Conservation (phyloP, 1,139 yeast genomes). For the Kluyveromyces marxianus region DNA sequence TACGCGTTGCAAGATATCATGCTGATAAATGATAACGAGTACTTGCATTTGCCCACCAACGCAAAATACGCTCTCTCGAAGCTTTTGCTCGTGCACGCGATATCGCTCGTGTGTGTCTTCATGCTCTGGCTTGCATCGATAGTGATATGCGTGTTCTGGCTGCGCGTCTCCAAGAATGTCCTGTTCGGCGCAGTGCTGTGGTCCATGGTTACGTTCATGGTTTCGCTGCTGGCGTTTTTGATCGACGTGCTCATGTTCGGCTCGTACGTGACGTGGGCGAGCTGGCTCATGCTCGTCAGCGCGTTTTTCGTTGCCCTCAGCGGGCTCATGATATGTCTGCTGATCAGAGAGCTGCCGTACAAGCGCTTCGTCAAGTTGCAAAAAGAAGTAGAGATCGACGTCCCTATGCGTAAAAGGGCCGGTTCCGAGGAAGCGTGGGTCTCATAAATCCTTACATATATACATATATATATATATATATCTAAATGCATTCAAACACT, state of each 20-base stretch:
- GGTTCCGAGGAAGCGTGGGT: background rate
- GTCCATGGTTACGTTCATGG: slow-evolving; percentile 32
- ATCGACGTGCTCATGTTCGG: slow-evolving; percentile 49
- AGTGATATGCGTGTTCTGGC: slow-evolving; percentile 22
- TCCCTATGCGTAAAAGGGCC: background rate
- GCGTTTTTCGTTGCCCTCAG: slow-evolving; percentile 39
- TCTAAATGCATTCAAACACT: slow-evolving; percentile 7
- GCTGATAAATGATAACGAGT: slow-evolving; percentile 24
- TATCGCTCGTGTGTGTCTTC: slow-evolving; percentile 59
- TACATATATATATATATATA: background rate
- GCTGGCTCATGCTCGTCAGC: slow-evolving; percentile 60
- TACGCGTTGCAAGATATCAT: slow-evolving; percentile 31
- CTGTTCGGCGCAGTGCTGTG: background rate
- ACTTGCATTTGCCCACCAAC: slow-evolving; percentile 45
- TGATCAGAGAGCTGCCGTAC: slow-evolving; percentile 2
- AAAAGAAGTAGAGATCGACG: background rate
- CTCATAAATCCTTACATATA: background rate
- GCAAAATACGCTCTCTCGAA: slow-evolving; percentile 65
- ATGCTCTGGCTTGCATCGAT: slow-evolving; percentile 37
- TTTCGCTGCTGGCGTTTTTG: slow-evolving; percentile 46
- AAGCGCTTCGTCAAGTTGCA: background rate
- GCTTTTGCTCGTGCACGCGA: slow-evolving; percentile 71
- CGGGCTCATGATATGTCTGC: background rate
- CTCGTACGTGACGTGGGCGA: slow-evolving; percentile 56
- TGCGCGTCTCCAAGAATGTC: background rate